Percentiles rank a stretch among this genome's conserved stretches.
Conservation (phyloP, 192 early-diverging fungal species). For the Phycomyces nitens region DNA sequence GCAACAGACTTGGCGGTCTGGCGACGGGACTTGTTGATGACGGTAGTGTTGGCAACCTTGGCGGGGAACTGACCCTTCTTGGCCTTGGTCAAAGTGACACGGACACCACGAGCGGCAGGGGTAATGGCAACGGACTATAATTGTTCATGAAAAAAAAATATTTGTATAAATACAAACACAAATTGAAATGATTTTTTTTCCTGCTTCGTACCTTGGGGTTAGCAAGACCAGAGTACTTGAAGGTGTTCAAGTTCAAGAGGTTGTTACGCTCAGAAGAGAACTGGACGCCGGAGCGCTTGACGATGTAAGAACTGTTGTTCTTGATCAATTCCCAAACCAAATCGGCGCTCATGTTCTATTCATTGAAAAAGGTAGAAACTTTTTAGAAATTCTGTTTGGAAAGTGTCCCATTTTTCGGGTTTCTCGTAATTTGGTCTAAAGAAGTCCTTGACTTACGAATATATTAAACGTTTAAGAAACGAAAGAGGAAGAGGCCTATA, state of each 20-base stretch:
- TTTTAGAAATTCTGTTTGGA: too few relatives aligned
- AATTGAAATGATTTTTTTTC: not conserved
- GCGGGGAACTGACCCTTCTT: constrained; percentile 49
- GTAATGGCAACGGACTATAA: constrained; percentile 57
- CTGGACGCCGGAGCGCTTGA: constrained; percentile 75
- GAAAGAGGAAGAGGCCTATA: not conserved
- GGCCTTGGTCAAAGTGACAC: constrained; percentile 58
- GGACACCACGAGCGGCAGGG: constrained; percentile 61
- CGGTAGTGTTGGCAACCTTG: constrained; percentile 51
- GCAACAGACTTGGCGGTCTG: constrained; percentile 61
- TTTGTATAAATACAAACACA: not conserved
- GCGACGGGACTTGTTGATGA: constrained; percentile 58
- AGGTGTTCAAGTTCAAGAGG: constrained; percentile 75
- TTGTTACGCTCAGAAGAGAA: constrained; percentile 73
- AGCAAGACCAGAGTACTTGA: constrained; percentile 80
- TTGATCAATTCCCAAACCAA: constrained; percentile 63
- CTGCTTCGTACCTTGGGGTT: constrained; percentile 61
- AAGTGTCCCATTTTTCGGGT: too few relatives aligned
- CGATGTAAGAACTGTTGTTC: constrained; percentile 74
- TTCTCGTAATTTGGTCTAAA: not conserved
- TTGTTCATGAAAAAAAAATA: not conserved
- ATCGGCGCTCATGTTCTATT: constrained; percentile 38
- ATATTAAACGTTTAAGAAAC: not conserved
- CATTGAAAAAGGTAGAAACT: not conserved
- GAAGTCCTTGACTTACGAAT: not conserved